Base-by-base conservation (phyloP, 2,329 filamentous ascomycete species). In the Cadophora malorum region DNA sequence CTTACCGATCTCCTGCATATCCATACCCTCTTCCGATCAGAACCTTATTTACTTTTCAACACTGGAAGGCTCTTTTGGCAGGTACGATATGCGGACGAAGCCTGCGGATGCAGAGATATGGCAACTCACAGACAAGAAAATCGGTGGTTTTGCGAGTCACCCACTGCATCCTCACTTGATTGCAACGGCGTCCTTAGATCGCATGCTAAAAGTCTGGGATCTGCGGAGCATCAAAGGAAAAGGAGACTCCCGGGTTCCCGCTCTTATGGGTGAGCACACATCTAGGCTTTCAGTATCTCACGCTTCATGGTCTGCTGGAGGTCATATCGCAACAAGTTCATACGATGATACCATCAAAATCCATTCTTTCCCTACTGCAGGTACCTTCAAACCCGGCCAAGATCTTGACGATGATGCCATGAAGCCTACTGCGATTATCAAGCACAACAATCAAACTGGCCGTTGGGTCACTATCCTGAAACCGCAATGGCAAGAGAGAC, bases 311-410 rank as follows among this genome's bases (percentile, higher is more conserved):
- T 96, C 94, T 70, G 84, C 88, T 0, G 90, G 86, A 0, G 96
- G 95, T 0, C 92, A 97, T 71, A 83, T 99, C 5, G 96, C 94
- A 0, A 99, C 96, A 0, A 91, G 94, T 0, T 95, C 91, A 0
- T 99, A 99, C 78, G 96, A 99, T 76, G 94, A 99, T 74, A 97
- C 92, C 0, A 86, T 99, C 71, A 98, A 98, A 77, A 91, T 99
- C 10, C 93, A 98, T 80, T 87, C 94, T 73, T 92, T 97, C 73
- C 83, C 86, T 0, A 84, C 86, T 9, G 84, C 89, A 0, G 79
- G 81, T 0, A 81, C 82, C 0, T 94, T 88, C 88, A 84, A 82
- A 71, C 78, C 82, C 0, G 88, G 85, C 0, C 83, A 86, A 63
- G 83, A 85, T 1, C 78, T 97, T 12, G 78, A 80, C 0, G 84